Conservation (phyloP, 768 basidiomycete species). For the Russula compacta region DNA sequence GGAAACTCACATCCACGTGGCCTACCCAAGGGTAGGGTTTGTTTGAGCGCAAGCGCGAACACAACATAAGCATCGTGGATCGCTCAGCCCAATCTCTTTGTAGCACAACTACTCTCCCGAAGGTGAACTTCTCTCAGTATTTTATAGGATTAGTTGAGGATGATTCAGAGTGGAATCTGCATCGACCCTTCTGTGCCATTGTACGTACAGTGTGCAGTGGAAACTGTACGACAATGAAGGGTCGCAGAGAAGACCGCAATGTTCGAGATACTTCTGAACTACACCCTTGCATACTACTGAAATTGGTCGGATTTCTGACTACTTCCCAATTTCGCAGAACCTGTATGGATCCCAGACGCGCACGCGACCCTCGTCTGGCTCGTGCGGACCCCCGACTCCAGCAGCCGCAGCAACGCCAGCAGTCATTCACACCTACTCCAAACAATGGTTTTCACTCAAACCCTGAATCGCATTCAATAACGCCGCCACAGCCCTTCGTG, state of each 20-base stretch:
- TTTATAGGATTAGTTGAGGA: conserved; percentile 31
- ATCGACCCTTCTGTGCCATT: conserved; percentile 46
- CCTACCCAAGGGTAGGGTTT: not conserved
- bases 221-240: conserved; percentile 30
- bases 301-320: conserved; percentile 15
- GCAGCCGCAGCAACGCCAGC: conserved; percentile 22
- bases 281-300: conserved; percentile 17
- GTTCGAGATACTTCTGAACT: conserved; percentile 94
- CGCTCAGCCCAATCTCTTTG: not conserved
- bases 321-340: conserved; percentile 10
- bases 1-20: not conserved
- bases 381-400: conserved; percentile 61
- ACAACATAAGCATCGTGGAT: not conserved
- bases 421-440: not conserved
- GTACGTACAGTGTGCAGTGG: conserved; percentile 13
- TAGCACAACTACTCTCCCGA: not conserved
- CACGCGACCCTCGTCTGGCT: conserved; percentile 71
- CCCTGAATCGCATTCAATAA: conserved; percentile 15
- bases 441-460: conserved; percentile 7
- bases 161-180: conserved; percentile 93
- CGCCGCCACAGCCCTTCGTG: conserved; percentile 21
- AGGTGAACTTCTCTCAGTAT: conserved; percentile 6
- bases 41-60: not conserved
- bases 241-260: conserved; percentile 67
- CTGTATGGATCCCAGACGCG: conserved; percentile 69